Conservation (phyloP, 2,329 filamentous ascomycete species). For the Plenodomus lindquistii region DNA sequence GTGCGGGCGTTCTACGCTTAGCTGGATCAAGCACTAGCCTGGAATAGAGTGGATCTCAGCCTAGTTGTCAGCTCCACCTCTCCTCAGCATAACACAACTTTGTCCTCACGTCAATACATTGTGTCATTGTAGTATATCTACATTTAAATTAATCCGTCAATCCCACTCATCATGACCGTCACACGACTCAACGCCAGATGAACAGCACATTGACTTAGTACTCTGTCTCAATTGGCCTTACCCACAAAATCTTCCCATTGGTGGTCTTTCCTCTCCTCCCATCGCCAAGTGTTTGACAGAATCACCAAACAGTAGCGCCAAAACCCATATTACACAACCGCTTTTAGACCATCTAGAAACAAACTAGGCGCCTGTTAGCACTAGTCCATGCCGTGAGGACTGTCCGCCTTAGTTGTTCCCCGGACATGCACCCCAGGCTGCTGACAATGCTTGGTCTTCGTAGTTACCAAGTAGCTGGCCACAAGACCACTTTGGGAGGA, state of each 20-base stretch:
- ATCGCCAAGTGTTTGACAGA: background rate
- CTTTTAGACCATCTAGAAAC: background rate
- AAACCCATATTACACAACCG: background rate
- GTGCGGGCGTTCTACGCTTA: too few relatives aligned
- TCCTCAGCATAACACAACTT: too few relatives aligned
- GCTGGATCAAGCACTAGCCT: too few relatives aligned
- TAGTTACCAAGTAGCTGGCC: constrained; percentile 2
- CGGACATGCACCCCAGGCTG: constrained; percentile 8
- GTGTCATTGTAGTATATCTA: too few relatives aligned
- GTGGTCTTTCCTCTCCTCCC: background rate
- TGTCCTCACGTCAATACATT: too few relatives aligned
- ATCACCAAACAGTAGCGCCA: background rate
- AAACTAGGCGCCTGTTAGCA: background rate
- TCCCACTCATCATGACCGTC: too few relatives aligned
- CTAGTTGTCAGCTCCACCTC: too few relatives aligned
- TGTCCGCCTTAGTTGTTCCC: background rate
- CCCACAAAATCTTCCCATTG: background rate
- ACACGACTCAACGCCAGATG: too few relatives aligned
- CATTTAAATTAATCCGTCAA: too few relatives aligned
- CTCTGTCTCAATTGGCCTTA: background rate
- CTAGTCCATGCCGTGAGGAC: background rate
- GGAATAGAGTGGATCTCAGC: too few relatives aligned
- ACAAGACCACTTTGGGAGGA: constrained; percentile 1
- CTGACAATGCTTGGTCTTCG: constrained; percentile 5
- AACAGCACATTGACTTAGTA: background rate